phyloP scores from a whole-genome alignment of 2,329 filamentous ascomycete genomes.

The Tolypocladium tropicale region DNA sequence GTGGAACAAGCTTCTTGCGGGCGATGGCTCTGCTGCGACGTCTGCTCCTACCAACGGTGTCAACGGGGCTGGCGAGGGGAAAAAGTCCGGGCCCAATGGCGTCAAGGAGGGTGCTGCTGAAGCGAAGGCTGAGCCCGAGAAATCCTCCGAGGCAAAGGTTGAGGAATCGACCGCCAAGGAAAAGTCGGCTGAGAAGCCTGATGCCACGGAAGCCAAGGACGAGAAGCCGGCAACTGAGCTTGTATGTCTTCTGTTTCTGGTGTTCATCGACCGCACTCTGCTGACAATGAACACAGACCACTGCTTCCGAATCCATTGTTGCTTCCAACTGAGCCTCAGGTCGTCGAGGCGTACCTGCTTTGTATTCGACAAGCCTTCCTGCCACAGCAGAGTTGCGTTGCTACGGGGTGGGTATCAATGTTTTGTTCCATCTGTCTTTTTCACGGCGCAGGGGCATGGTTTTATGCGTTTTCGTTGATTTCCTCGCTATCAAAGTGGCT shows the following conservation, averaged over 20 bases:
- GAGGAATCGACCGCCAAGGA: conserved; percentile 13
- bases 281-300: neutral
- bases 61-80: conserved; percentile 27
- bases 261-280: neutral
- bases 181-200: conserved; percentile 9
- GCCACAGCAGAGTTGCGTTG: neutral
- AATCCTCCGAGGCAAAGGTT: conserved; percentile 4
- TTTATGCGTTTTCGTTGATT: conserved; percentile 10
- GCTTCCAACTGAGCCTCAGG: neutral
- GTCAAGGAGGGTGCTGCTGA: conserved; percentile 28
- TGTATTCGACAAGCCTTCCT: neutral
- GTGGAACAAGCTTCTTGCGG: conserved; percentile 78
- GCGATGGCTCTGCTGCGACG: conserved; percentile 33
- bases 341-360: neutral
- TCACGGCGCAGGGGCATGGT: conserved; percentile 14
- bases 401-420: neutral
- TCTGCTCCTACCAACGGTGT: conserved; percentile 34
- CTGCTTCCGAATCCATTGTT: neutral
- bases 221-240: neutral
- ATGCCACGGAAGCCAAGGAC: neutral
- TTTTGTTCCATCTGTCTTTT: conserved; percentile 6
- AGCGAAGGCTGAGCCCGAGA: conserved; percentile 18
- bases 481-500: conserved; percentile 13
- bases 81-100: conserved; percentile 24
- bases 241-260: neutral